Base-by-base conservation (phyloP, 2,329 filamentous ascomycete genomes). In the Phoma herbarum region DNA sequence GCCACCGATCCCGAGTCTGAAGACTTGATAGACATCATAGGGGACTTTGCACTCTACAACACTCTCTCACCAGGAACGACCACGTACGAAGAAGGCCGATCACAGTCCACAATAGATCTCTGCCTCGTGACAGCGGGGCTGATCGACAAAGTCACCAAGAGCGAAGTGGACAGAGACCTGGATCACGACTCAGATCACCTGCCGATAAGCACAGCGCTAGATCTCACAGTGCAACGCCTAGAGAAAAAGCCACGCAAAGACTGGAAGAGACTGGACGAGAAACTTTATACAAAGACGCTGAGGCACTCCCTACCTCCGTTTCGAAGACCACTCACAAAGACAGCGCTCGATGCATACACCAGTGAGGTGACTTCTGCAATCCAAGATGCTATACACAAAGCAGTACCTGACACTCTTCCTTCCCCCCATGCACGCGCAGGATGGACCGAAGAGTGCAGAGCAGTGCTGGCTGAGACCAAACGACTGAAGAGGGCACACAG, bases 401-500 rank as follows among this genome's bases (percentile, higher is more conserved):
- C 43, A 45, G 43, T 45, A 25, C 43, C 43, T 1, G 4, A 29
- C 2, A 31, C 43, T 1, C n/a, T 2, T 14, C 25, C 16, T 6
- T 45, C 43, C 16, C 2, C 14, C 26, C 11, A 45, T 10, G 5
- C 14, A 2, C 23, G 43, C 2, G 43, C n/a, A 4, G 43, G 43
- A 18, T 29, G 43, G 43, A 45, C 43, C 5, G 43, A 31, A 5
- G 43, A 45, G 20, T 45, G 43, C 26, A 31, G 6, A 31, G 43
- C 25, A 9, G 43, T 45, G 43, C 43, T 45, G 3, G 43, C 26
- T 11, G 26, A 45, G 16, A 29, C 43, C 29, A 45, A 28, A 28
- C 43, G 26, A 14, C 43, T 45, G 4, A 45, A 45, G 26, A 45
- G 43, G 20, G 43, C 16, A 20, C 43, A 29, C 43, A 45, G 43